A percentile compares a stretch with the other conserved stretches of the same genome.
phyloP scores from a whole-genome alignment of 345 rosid genomes.

The Citrus sp. region DNA sequence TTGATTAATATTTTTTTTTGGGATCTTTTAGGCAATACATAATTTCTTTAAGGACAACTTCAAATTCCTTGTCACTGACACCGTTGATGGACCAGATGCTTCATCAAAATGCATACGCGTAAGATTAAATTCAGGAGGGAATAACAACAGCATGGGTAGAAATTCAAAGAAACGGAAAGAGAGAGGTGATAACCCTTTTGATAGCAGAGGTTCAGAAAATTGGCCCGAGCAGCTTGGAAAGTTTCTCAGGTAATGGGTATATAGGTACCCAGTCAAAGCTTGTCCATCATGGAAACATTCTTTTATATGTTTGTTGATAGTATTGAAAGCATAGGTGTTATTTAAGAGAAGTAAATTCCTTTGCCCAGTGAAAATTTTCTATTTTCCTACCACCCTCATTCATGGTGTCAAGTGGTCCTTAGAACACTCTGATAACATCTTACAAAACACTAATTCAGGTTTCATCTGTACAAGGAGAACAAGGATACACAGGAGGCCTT shows the following conservation, averaged over 20 bases:
- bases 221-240: constrained; percentile 93
- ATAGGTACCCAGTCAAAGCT: neutral
- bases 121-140: constrained; percentile 60
- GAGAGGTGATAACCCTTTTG: constrained; percentile 76
- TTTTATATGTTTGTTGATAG: neutral
- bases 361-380: neutral
- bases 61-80: constrained; percentile 86
- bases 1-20: neutral
- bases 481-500: constrained; percentile 97
- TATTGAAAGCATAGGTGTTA: neutral
- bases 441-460: constrained; percentile 43
- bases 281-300: neutral
- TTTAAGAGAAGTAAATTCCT: neutral
- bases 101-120: constrained; percentile 87
- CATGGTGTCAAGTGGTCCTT: neutral
- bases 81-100: constrained; percentile 89
- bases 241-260: constrained; percentile 62
- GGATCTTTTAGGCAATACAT: constrained; percentile 64
- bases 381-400: neutral
- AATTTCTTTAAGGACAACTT: constrained; percentile 80
- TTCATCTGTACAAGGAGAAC: constrained; percentile 97
- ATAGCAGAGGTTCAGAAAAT: constrained; percentile 83
- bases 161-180: constrained; percentile 77
- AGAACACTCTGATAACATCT: neutral
- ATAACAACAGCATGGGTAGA: constrained; percentile 43